A percentile compares a stretch with the other conserved stretches of the same genome.
Conservation (phyloP, 441 rosid species). For the Theobroma grandiflorum region DNA sequence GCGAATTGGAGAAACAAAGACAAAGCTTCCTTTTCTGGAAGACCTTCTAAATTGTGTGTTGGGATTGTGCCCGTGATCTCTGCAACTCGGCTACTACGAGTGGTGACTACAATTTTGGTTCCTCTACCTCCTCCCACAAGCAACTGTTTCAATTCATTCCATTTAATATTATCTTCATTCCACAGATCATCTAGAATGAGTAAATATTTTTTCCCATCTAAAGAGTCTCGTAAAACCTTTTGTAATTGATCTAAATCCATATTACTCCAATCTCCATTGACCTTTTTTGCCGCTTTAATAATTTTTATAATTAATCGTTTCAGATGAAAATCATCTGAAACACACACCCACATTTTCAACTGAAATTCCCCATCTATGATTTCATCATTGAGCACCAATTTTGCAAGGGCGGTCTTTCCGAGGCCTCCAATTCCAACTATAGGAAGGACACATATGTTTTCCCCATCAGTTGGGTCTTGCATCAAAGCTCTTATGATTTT, state of each 20-base stretch:
- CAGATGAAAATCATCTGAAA: neutral
- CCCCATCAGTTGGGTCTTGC: no score
- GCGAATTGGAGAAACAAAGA: slow-evolving; percentile 16
- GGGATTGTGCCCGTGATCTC: neutral
- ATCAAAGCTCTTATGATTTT: no score
- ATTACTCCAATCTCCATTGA: neutral
- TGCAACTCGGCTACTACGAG: neutral
- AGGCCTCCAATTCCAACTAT: neutral
- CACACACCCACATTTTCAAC: neutral
- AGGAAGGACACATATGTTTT: no score
- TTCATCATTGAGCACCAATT: slow-evolving; percentile 13
- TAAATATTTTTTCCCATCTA: neutral
- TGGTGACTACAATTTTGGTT: slow-evolving; percentile 35
- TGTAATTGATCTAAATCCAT: neutral
- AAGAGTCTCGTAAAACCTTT: neutral
- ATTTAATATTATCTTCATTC: neutral
- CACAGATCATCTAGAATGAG: slow-evolving; percentile 25
- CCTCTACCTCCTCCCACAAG: slow-evolving; percentile 19
- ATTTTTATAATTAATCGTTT: neutral
- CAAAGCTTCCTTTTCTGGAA: neutral
- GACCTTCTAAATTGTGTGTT: neutral
- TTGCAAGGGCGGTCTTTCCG: slow-evolving; percentile 29
- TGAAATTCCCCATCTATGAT: neutral
- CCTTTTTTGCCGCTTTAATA: neutral
- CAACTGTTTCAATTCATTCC: neutral